Evolutionary conservation across 75 land plant genomes (phyloP).

Genomic region (Chamaecyparis obtusa): DNA sequence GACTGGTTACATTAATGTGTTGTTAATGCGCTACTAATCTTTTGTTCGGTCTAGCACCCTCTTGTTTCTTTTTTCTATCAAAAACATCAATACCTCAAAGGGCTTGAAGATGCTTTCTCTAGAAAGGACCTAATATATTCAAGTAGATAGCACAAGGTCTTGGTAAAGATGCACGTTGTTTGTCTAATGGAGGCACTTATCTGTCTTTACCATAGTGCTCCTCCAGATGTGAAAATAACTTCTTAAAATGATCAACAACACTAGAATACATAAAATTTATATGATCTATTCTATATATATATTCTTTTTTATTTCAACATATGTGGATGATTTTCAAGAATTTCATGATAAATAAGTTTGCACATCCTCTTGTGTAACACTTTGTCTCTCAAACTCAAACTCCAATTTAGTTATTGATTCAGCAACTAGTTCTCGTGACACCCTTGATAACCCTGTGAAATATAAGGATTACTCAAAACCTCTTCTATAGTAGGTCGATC

Average conservation of each 20-base stretch:
- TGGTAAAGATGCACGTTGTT: constrained; percentile 87
- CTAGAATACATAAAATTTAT: constrained; percentile 82
- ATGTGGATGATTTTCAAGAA: constrained; percentile 86
- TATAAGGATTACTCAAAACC: constrained; percentile 84
- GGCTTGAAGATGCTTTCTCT: constrained; percentile 17
- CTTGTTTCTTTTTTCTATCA: too few relatives aligned
- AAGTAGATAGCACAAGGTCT: constrained; percentile 58
- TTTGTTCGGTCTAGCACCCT: too few relatives aligned
- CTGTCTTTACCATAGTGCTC: constrained; percentile 70
- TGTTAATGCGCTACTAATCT: too few relatives aligned
- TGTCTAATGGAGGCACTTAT: constrained; percentile 56
- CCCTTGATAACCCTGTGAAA: constrained; percentile 68
- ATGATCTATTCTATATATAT: constrained; percentile 72
- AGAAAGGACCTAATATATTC: constrained; percentile 23
- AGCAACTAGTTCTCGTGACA: constrained; percentile 72
- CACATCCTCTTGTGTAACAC: constrained; percentile 67
- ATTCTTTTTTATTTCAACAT: constrained; percentile 77
- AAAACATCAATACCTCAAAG: constrained; percentile 44
- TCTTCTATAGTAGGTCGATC: constrained; percentile 89
- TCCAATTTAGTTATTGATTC: constrained; percentile 85
- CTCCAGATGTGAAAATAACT: constrained; percentile 80
- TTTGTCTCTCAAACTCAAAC: constrained; percentile 87
- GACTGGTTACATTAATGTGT: too few relatives aligned
- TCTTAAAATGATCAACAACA: constrained; percentile 81
- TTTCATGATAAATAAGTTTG: constrained; percentile 82